Percentiles rank a stretch among this genome's conserved stretches.
Conservation (phyloP, 164 flowering plant species). For the Vitis amurensis region DNA sequence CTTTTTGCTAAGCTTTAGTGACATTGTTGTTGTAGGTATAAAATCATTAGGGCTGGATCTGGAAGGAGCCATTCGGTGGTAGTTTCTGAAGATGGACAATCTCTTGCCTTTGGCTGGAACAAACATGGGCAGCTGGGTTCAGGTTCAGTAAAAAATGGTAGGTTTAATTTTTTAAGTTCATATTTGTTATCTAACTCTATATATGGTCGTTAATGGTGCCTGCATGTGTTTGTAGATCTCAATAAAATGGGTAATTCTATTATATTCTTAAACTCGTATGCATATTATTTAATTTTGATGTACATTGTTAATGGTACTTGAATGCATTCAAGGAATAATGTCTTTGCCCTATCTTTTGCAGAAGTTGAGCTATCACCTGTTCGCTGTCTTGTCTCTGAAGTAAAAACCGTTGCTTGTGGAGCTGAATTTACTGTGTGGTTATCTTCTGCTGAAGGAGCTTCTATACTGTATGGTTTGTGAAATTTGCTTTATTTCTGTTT, state of each 20-base stretch:
- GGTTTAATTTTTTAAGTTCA: slow-evolving; percentile 1
- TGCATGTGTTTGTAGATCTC: too few relatives aligned
- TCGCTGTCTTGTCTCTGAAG: slow-evolving; percentile 76
- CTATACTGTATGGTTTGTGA: slow-evolving; percentile 84
- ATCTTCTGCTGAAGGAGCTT: slow-evolving; percentile 80
- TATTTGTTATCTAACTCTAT: too few relatives aligned
- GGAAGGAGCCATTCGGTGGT: slow-evolving; percentile 91
- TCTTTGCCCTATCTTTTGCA: slow-evolving; percentile 28
- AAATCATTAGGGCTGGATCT: slow-evolving; percentile 72
- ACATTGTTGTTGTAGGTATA: slow-evolving; percentile 48
- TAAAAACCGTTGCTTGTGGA: slow-evolving; percentile 73
- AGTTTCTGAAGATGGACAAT: slow-evolving; percentile 71
- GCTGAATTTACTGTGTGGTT: slow-evolving; percentile 97
- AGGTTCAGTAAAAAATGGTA: slow-evolving; percentile 78
- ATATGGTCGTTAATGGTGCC: too few relatives aligned
- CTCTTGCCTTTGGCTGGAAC: slow-evolving; percentile 93
- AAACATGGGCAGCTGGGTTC: slow-evolving; percentile 98
- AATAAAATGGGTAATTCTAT: too few relatives aligned
- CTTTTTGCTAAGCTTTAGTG: background rate
- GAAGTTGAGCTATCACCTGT: slow-evolving; percentile 86
- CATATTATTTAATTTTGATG: background rate
- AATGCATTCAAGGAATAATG: background rate
- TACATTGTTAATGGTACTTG: background rate
- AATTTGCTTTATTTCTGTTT: slow-evolving; percentile 4
- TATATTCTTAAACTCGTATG: background rate